Base-by-base conservation (phyloP, 2,329 filamentous ascomycete species). In the Microsporum audouinii region DNA sequence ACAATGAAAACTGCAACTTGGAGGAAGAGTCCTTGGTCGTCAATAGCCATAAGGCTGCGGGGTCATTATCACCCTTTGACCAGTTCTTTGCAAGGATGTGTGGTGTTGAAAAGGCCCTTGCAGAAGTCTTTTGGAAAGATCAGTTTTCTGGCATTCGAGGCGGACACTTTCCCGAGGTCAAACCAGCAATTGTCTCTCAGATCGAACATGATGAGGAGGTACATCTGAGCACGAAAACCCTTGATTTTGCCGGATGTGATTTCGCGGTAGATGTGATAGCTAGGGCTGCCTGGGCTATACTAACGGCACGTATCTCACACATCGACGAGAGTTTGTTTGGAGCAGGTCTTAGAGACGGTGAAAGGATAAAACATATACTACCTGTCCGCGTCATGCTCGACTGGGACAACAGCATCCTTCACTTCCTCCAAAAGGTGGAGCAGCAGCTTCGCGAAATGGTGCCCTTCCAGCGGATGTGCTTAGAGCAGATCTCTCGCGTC, bases 401-500 rank as follows among this genome's bases (percentile, higher is more conserved):
- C 59, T 64, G 31, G n/a, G 38, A 14, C 1, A 5, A 17, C n/a
- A 55, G 29, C 8, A 14, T 57, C 31, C 6, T 7, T 14, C 8
- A 41, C 2, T 53, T 59, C 8, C 71, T 86, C 2, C 75, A 79
- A 53, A 69, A 73, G 1, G 75, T 86, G 3, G 82, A 85, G 43
- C 71, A 79, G 29, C 76, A 79, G 60, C 79, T 77, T 0, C 73
- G 81, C 0, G 71, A 75, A 4, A 77, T 81, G 60, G 82, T 84
- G 78, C 83, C 83, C 65, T 82, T 80, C 23, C 79, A 79, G 55
- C 79, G 78, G 1, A 77, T 84, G 8, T 72, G 73, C 2, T 73
- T 75, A 39, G 65, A 71, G 0, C 75, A 77, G 6, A 83, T 85
- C 77, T 45, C 81, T 63, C 71, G 73, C 34, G 69, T 84, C 14